Percentiles rank a stretch among this genome's conserved stretches.
Conservation (phyloP, 1,284 basidiomycete genomes). For the Marasmius fiardii region DNA sequence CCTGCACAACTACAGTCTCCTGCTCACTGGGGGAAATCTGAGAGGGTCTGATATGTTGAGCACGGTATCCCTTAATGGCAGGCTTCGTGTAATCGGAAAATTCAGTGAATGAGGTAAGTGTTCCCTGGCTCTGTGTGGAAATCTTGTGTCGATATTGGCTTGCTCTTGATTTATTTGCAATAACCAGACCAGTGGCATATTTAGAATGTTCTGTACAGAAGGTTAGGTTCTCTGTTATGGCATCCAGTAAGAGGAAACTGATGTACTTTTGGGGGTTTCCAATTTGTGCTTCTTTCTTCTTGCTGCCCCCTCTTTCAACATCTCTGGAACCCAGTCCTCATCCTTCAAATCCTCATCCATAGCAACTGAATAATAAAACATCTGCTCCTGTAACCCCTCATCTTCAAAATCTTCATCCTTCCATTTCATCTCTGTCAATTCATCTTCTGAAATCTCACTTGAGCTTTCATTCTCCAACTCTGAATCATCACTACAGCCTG, state of each 20-base stretch:
- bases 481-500: too few species aligned
- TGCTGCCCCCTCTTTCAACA: constrained; percentile 3
- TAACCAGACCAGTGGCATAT: background rate
- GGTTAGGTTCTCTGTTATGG: constrained; percentile 8
- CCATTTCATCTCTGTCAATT: background rate
- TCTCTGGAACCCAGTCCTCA: constrained; percentile 17
- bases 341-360: constrained; percentile 14
- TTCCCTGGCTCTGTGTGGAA: too few species aligned
- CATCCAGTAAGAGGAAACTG: constrained; percentile 1
- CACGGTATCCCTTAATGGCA: too few species aligned
- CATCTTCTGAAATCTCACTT: background rate
- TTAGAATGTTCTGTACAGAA: constrained; percentile 6
- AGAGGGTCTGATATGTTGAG: too few species aligned
- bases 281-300: constrained; percentile 4
- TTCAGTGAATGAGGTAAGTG: too few species aligned
- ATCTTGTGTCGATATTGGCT: too few species aligned
- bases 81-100: too few species aligned
- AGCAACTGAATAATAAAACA: constrained; percentile 8
- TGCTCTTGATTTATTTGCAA: too few species aligned
- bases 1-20: too few species aligned
- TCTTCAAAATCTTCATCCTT: constrained; percentile 11
- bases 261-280: background rate
- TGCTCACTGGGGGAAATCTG: too few species aligned
- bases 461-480: background rate
- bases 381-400: constrained; percentile 7